A percentile compares a stretch with the other conserved stretches of the same genome.
Evolutionary conservation across 75 land plant genomes (phyloP).

Genomic region (Cryptomeria japonica): DNA sequence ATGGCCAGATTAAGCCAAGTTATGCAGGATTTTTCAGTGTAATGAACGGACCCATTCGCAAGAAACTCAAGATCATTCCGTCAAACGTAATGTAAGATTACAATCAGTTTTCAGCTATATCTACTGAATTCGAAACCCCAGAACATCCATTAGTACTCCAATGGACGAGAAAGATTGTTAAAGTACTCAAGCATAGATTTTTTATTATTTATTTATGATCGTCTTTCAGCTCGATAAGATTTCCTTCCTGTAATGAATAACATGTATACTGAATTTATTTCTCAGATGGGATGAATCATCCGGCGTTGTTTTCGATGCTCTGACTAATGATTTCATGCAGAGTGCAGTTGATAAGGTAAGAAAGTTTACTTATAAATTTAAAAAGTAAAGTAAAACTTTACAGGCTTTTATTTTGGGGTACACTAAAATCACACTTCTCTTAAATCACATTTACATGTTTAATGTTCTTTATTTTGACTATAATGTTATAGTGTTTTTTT

Average conservation of each 20-base stretch:
- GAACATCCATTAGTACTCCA: no score
- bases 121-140: not conserved
- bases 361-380: no score
- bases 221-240: no score
- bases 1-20: not conserved
- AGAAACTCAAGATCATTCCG: conserved; percentile 79
- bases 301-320: conserved; percentile 29
- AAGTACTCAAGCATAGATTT: not conserved
- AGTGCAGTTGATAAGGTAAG: conserved; percentile 62
- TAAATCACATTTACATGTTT: no score
- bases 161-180: not conserved
- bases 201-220: no score
- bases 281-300: conserved; percentile 59
- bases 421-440: no score
- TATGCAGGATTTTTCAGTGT: conserved; percentile 26
- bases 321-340: conserved; percentile 60
- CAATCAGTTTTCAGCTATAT: not conserved
- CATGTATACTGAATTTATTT: not conserved
- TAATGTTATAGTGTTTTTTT: no score
- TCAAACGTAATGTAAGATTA: conserved; percentile 3
- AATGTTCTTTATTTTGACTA: no score
- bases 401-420: no score
- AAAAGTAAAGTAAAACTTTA: no score
- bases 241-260: not conserved
- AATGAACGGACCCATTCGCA: conserved; percentile 66